Conservation (phyloP, 129 eudicot genomes). For the Flaveria linearis region DNA sequence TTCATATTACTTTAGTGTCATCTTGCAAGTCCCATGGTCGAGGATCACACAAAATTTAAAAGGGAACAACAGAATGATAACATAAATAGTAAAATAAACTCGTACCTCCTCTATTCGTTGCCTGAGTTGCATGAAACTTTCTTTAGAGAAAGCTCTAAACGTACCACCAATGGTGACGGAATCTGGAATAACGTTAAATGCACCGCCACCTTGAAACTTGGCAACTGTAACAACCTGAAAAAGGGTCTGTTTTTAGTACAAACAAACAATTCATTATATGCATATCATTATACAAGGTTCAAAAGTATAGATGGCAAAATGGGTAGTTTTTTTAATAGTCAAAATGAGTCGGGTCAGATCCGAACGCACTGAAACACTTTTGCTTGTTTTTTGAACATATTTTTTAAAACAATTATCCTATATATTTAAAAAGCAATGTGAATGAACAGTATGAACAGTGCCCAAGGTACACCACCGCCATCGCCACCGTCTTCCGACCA, state of each 20-base stretch:
- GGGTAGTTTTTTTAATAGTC: background rate
- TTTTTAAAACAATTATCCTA: too few species aligned
- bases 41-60: background rate
- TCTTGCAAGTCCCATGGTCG: background rate
- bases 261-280: conserved; percentile 1
- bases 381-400: too few species aligned
- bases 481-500: too few species aligned
- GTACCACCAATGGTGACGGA: conserved; percentile 81
- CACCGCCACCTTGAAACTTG: conserved; percentile 72
- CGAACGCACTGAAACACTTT: background rate
- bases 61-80: background rate
- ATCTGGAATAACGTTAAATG: conserved; percentile 79
- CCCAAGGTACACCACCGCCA: too few species aligned
- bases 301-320: background rate
- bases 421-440: too few species aligned
- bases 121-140: conserved; percentile 47
- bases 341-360: background rate
- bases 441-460: too few species aligned
- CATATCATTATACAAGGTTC: background rate
- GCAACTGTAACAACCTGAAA: conserved; percentile 76
- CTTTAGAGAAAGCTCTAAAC: conserved; percentile 63
- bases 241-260: conserved; percentile 16
- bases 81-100: background rate
- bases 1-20: background rate
- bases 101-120: conserved; percentile 69